A percentile compares a stretch with the other conserved stretches of the same genome.
Conservation (phyloP, 768 basidiomycete species). For the Kwoniella botswanensis region DNA sequence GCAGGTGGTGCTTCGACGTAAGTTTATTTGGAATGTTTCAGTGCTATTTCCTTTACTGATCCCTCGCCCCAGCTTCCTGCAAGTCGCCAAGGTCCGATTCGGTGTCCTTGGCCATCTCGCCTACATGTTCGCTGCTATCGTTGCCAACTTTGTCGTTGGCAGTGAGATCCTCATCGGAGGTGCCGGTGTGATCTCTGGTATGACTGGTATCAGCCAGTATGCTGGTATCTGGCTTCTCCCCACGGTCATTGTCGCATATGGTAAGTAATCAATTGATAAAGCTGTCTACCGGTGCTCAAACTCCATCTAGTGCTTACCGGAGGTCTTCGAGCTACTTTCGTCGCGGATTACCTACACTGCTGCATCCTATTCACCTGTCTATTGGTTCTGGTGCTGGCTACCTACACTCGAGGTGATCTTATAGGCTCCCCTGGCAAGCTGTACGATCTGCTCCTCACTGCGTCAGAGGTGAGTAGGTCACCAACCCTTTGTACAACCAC, state of each 20-base stretch:
- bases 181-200: conserved; percentile 26
- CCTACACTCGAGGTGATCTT: conserved; percentile 15
- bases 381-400: conserved; percentile 13
- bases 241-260: conserved; percentile 23
- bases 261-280: background rate
- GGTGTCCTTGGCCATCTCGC: conserved; percentile 23
- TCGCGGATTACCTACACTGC: conserved; percentile 20
- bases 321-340: conserved; percentile 19
- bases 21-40: background rate
- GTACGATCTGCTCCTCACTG: conserved; percentile 17
- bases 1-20: conserved; percentile 21
- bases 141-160: conserved; percentile 27
- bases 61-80: conserved; percentile 11
- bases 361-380: conserved; percentile 19
- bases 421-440: conserved; percentile 23
- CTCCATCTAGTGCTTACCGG: conserved; percentile 8
- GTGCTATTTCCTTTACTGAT: background rate
- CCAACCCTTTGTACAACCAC: background rate
- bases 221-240: conserved; percentile 26
- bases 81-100: conserved; percentile 27
- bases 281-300: background rate
- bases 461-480: background rate
- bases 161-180: conserved; percentile 29
- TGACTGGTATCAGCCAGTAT: conserved; percentile 25
- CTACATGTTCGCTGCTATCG: conserved; percentile 27